Evolutionary conservation across 1,284 basidiomycete species (phyloP), one percentile per base, ranked within the genome.

Genomic region (Moniliophthora roreri): DNA sequence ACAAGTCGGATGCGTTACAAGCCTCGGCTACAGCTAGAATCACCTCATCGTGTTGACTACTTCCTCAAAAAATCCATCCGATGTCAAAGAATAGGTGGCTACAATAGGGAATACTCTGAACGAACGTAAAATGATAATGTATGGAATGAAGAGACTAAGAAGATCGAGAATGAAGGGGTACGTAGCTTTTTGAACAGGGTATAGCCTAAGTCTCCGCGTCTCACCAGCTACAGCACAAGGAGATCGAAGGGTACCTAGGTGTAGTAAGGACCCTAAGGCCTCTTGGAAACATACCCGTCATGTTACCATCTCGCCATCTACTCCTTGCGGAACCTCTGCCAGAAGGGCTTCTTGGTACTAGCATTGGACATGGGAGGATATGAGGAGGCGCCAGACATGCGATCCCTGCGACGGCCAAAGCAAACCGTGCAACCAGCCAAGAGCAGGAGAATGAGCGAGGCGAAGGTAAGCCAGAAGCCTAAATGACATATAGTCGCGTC

Each of bases 381-480:
- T 8, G 68, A 55, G 0, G 68, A 71, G 13, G 74, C 75, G 16
- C 67, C 66, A 0, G 73, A 58, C 70, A 77, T 73, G 53, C 80
- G 73, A 50, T 75, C 69, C 53, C 70, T 75, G 51, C 85, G 76
- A 34, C 86, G 80, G 9, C 85, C 85, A 61, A 88, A 79, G 72
- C 82, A 87, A 26, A 88, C 82, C 1, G 83, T 84, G 73, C 79
- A 81, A 39, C 84, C 84, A 10, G 80, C 84, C 52, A 89, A 62
- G 42, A 81, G 68, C 18, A 86, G 78, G 2, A 89, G 75, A 56
- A 89, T 68, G 65, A 90, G 70, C 13, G 82, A 68, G n/a, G 76
- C 80, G 60, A 90, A 80, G 2, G 85, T 89, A 65, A 90, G 68
- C 88, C 88, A 91, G 68, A 90, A 87, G 8, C 79, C 87, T 86